Evolutionary conservation across 805 yeast species (phyloP), one percentile per base, ranked within the genome.

Genomic region (Hanseniaspora osmophila): DNA sequence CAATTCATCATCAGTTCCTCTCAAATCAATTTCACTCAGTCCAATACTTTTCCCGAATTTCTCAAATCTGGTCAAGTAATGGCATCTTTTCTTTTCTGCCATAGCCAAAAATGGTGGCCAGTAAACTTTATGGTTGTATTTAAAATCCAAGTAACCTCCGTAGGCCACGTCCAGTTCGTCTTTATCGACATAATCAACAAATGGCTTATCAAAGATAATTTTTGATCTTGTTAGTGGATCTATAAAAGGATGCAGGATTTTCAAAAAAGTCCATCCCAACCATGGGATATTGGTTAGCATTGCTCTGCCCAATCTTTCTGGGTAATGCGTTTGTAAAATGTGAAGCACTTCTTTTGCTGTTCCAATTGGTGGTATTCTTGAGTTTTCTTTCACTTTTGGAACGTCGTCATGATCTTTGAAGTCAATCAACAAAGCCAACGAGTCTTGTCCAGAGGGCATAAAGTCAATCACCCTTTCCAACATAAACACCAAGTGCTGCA

Each of bases 361-460:
- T 44, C 82, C 73, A 39, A 90, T 69, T 1, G 95, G 86, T n/a
- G 97, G 97, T 47, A 86, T 76, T 58, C 83, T 85, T 47, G 81
- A 74, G 44, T 55, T 52, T 67, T 78, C 60, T 70, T 71, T 32
- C 66, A 71, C 56, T 58, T 67, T 71, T 46, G 84, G 82, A 15
- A 66, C 70, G 46, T 67, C 72, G 12, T 65, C 60, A 48, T 85
- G 78, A 16, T 84, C 79, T 63, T 90, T 85, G 65, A 92, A 90
- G 63, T 92, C 98, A 52, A 92, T 90, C 51, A 94, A 68, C 44
- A 92, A 66, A 1, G 97, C 95, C 45, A 92, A 68, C 11, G 94
- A 81, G 59, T 90, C 98, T 64, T 92, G 98, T 18, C 97, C 97
- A 0, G 86, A 73, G 1, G 96, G 96, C 96, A 92, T 90, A 62